Percentiles rank a stretch among this genome's conserved stretches.
These are phyloP conservation scores for Nitzschia sp. DNA, from an alignment of 108 stramenopile genomes.

Conservation along the genomic window DNA sequence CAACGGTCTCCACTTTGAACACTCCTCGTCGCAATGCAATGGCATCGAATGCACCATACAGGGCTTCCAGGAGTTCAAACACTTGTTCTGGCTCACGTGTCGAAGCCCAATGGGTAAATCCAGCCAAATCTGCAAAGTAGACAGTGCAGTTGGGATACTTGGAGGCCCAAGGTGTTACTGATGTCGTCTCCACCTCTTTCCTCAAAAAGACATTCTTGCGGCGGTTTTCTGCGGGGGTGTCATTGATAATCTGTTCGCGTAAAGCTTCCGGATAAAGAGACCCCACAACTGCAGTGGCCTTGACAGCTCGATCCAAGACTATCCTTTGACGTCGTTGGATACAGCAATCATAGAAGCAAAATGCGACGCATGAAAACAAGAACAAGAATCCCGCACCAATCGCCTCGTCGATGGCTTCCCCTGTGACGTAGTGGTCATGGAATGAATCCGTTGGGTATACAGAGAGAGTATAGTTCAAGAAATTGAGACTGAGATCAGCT, in stretches of 20 bases:
- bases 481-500: background rate
- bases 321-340: background rate
- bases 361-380: background rate
- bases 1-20: constrained; percentile 13
- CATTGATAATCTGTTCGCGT: constrained; percentile 2
- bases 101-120: constrained; percentile 21
- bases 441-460: constrained; percentile 17
- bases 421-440: background rate
- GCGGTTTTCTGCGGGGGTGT: background rate
- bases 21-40: background rate
- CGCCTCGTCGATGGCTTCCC: background rate
- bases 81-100: constrained; percentile 13
- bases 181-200: too few species aligned
- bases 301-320: background rate
- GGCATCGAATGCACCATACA: constrained; percentile 3
- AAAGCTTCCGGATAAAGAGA: constrained; percentile 11
- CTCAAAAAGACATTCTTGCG: background rate
- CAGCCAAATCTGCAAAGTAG: constrained; percentile 21
- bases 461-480: background rate
- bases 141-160: constrained; percentile 14
- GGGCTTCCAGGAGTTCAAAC: constrained; percentile 15
- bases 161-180: too few species aligned
- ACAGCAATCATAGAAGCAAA: constrained; percentile 2
- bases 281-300: background rate
- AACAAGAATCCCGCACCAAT: background rate